Base-by-base conservation (phyloP, 176 grass and related monocot species). In the Phoenix dactylifera region DNA sequence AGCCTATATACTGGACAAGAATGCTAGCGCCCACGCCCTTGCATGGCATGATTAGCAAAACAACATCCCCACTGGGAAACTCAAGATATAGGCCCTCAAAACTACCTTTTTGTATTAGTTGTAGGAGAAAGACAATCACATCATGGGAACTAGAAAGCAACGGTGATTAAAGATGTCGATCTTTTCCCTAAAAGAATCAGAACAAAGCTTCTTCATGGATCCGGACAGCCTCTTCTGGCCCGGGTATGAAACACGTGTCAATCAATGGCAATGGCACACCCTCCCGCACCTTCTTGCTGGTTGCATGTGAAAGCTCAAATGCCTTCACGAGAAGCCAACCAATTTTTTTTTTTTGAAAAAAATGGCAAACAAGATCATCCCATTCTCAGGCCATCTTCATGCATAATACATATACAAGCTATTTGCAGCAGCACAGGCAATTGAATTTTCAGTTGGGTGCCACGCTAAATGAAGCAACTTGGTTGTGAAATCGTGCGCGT, bases 351-450 rank as follows among this genome's bases (percentile, higher is more conserved):
- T 22, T 55, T 6, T 5, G 6, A 30, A 30, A 75, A 65, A 76
- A 49, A 56, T 15, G 4, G 3, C 22, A 48, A 22, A 55, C 28
- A 16, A 62, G 25, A 68, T 59, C 58, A 57, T 19, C 16, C 56
- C 60, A 24, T 60, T 51, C 64, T 63, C 35, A 22, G 39, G 59
- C 25, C 30, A 22, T 18, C 58, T 72, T 74, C 87, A 93, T 69
- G 84, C 89, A 68, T 84, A 93, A 78, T 93, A 93, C 89, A 93
- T 87, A 78, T 93, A 93, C 89, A 93, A 87, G 51, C 89, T 93
- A 72, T 93, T 93, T 66, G 80, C 80, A 26, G 77, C 89, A 55
- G 84, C 89, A 59, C 89, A 93, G n/a, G 89, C 89, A 1, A 93
- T 84, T 20, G 89, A 93, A 81, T 93, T 84, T 72, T 93, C 89